A percentile compares a stretch with the other conserved stretches of the same genome.
phyloP scores from a whole-genome alignment of 2,329 filamentous ascomycete species.

The Exserohilum rostratum region DNA sequence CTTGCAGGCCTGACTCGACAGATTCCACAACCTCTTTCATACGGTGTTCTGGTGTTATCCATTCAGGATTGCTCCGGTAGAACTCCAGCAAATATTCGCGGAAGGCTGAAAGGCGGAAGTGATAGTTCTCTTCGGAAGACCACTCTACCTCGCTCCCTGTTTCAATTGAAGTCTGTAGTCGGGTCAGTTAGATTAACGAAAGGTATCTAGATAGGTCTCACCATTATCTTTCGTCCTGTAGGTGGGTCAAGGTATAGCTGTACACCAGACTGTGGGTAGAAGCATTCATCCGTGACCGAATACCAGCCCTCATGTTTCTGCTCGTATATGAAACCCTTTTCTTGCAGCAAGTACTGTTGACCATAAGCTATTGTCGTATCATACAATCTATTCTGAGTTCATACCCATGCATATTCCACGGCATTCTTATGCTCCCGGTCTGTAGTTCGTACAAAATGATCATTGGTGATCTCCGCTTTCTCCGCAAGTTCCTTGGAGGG shows the following conservation, averaged over 20 bases:
- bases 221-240: slow-evolving; percentile 83
- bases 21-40: slow-evolving; percentile 80
- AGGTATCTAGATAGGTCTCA: slow-evolving; percentile 35
- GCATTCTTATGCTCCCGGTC: slow-evolving; percentile 80
- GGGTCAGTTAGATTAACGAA: slow-evolving; percentile 18
- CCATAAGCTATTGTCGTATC: slow-evolving; percentile 27
- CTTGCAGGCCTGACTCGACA: slow-evolving; percentile 78
- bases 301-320: slow-evolving; percentile 95
- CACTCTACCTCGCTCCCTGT: slow-evolving; percentile 94
- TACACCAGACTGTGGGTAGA: slow-evolving; percentile 80
- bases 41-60: slow-evolving; percentile 73
- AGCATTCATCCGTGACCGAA: slow-evolving; percentile 93
- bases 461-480: slow-evolving; percentile 72
- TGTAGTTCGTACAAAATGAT: slow-evolving; percentile 92
- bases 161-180: slow-evolving; percentile 69
- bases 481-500: slow-evolving; percentile 66
- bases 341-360: slow-evolving; percentile 68
- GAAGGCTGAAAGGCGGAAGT: slow-evolving; percentile 87
- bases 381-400: slow-evolving; percentile 4
- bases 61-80: slow-evolving; percentile 77
- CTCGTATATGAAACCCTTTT: slow-evolving; percentile 80
- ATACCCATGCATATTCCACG: slow-evolving; percentile 86
- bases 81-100: slow-evolving; percentile 78
- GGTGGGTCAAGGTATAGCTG: slow-evolving; percentile 75
- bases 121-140: slow-evolving; percentile 91